phyloP scores from a whole-genome alignment of 78 protist species.

The Dictyostelium discoideum region DNA sequence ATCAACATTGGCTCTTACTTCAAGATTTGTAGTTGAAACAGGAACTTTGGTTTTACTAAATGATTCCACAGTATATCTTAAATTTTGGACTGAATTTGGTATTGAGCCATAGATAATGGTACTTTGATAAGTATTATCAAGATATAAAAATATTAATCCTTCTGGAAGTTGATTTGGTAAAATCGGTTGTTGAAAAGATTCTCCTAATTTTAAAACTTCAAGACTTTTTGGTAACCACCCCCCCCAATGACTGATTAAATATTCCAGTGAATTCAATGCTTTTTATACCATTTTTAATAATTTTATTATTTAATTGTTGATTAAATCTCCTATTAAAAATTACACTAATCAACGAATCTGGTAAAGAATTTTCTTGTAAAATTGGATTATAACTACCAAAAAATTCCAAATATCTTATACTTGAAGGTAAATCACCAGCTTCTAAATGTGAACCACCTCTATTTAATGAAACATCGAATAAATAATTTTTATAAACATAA shows the following conservation, averaged over 20 bases:
- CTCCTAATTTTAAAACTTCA: neutral
- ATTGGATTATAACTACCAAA: neutral
- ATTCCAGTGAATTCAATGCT: neutral
- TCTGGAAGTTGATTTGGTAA: neutral
- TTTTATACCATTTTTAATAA: neutral
- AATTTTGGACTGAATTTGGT: neutral
- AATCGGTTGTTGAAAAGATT: neutral
- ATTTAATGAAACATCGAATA: neutral
- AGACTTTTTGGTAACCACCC: neutral
- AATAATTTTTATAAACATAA: too few species aligned
- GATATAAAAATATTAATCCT: neutral
- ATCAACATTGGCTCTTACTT: neutral
- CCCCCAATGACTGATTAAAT: neutral
- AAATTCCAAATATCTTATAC: neutral
- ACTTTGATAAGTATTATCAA: neutral
- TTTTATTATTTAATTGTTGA: neutral
- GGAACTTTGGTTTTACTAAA: neutral
- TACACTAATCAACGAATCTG: neutral
- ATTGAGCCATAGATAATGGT: neutral
- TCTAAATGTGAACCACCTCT: neutral
- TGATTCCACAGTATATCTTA: neutral
- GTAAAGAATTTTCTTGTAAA: neutral
- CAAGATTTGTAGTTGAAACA: neutral
- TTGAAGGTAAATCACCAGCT: neutral
- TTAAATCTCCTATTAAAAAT: too few species aligned